Percentiles rank a stretch among this genome's conserved stretches.
Conservation (phyloP, 257 asterid genomes). For the Solanum bukasovii region DNA sequence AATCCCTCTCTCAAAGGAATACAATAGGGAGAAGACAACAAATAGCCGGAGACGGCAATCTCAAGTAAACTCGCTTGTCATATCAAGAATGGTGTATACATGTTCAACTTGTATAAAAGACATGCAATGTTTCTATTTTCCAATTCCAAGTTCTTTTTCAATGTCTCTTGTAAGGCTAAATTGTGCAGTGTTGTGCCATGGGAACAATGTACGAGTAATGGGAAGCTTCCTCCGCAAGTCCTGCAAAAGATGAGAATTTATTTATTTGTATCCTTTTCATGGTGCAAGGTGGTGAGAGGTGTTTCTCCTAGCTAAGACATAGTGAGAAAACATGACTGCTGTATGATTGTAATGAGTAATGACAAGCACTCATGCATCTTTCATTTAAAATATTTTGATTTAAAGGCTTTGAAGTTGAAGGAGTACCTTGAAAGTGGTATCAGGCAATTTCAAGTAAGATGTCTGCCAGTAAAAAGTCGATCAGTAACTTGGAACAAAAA, state of each 20-base stretch:
- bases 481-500: not conserved
- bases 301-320: not conserved
- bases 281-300: not conserved
- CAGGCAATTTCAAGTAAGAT: conserved; percentile 70
- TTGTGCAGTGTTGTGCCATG: conserved; percentile 89
- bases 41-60: not conserved
- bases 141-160: conserved; percentile 61
- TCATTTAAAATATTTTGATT: not conserved
- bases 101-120: not conserved
- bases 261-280: not conserved
- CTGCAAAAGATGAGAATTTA: conserved; percentile 19
- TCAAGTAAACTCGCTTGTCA: not conserved
- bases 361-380: not conserved
- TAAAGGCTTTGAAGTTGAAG: not conserved
- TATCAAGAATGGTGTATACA: not conserved
- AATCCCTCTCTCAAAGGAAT: not conserved
- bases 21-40: not conserved
- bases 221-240: conserved; percentile 98
- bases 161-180: conserved; percentile 85
- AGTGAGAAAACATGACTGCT: not conserved
- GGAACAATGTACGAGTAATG: conserved; percentile 85
- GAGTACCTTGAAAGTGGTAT: conserved; percentile 91
- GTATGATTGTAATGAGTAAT: not conserved
- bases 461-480: conserved; percentile 34
- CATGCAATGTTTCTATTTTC: conserved; percentile 24